Evolutionary conservation across 2,329 filamentous ascomycete genomes (phyloP).

Genomic region (Huntiella savannae): DNA sequence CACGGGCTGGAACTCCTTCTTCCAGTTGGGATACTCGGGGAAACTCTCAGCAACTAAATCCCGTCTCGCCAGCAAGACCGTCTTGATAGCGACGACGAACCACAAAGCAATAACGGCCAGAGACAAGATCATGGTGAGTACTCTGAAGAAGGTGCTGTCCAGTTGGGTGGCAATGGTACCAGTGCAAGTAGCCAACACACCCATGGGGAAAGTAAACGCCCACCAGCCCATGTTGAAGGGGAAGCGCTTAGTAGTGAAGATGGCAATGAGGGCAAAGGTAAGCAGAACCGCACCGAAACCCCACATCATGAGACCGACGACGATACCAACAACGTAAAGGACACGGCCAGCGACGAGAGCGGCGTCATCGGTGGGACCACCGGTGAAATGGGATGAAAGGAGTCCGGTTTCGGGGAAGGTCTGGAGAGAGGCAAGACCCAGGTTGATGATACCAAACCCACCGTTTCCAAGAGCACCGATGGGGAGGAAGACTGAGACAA

Average conservation of each 20-base stretch:
- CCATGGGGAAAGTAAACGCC: slow-evolving; percentile 28
- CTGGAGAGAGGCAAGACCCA: slow-evolving; percentile 27
- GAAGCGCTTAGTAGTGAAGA: slow-evolving; percentile 21
- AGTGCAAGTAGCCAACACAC: slow-evolving; percentile 25
- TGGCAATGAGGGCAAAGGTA: slow-evolving; percentile 24
- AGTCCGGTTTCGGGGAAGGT: slow-evolving; percentile 22
- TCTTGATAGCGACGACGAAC: slow-evolving; percentile 23
- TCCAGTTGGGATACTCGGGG: slow-evolving; percentile 10
- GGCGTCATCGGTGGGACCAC: slow-evolving; percentile 3
- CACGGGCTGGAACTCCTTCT: slow-evolving; percentile 11
- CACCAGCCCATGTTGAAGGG: slow-evolving; percentile 30
- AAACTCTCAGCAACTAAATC: slow-evolving; percentile 11
- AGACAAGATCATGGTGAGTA: slow-evolving; percentile 22
- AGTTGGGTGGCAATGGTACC: slow-evolving; percentile 23
- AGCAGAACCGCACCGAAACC: slow-evolving; percentile 27
- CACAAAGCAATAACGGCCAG: slow-evolving; percentile 24
- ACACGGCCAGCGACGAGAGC: slow-evolving; percentile 24
- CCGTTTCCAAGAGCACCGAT: slow-evolving; percentile 49
- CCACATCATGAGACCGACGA: slow-evolving; percentile 25
- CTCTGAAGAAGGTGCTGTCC: slow-evolving; percentile 24
- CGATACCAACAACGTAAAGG: slow-evolving; percentile 39
- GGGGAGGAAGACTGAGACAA: slow-evolving; percentile 49
- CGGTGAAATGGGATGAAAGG: slow-evolving; percentile 20
- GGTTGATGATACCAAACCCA: slow-evolving; percentile 36
- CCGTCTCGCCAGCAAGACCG: slow-evolving; percentile 17